Base-by-base conservation (phyloP, 371 early-diverging fungal species). In the Mortierella sp. region DNA sequence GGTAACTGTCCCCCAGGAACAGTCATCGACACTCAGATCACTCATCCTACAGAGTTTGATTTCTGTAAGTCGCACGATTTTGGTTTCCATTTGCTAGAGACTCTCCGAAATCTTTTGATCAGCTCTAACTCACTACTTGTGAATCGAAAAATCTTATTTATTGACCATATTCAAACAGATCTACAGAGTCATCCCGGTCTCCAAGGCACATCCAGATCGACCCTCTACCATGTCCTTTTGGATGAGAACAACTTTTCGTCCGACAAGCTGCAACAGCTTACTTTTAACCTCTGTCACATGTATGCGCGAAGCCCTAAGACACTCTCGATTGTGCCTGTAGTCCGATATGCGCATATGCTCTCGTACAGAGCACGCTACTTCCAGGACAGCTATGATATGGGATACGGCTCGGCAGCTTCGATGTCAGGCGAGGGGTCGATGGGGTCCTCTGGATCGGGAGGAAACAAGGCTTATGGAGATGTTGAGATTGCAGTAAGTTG, bases 321-420 rank as follows among this genome's bases (percentile, higher is more conserved):
- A 21, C 93, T 96, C 2, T 89, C 90, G 18, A 88, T 96, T 7
- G 89, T 90, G 0, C 95, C 96, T 15, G 94, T 95, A 5, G 93
- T 93, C 11, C 95, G 96, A 82, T 97, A 96, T 80, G 96, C 97
- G 18, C 93, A 97, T 81, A 74, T 96, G 53, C 91, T 94, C 7
- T 95, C 96, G 19, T 89, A 87, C 44, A 88, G 94, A 53, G 90
- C 88, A 0, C 61, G 83, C n/a, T 62, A 67, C 21, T 75, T 70
- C 56, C 64, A 55, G 1, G 74, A 64, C 26, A 37, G 45, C 37
- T 62, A 55, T 30, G 50, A n/a, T 4, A 19, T n/a, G 0, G 48
- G 28, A 1, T 60, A 46, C 11, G 19, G 51, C 11, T 28, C 44
- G 2, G 51, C 23, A 21, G 28, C 37, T 3, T 37, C 37, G 23